Base-by-base conservation (phyloP, 306 rosid species). In the Cicer cuneatum region DNA sequence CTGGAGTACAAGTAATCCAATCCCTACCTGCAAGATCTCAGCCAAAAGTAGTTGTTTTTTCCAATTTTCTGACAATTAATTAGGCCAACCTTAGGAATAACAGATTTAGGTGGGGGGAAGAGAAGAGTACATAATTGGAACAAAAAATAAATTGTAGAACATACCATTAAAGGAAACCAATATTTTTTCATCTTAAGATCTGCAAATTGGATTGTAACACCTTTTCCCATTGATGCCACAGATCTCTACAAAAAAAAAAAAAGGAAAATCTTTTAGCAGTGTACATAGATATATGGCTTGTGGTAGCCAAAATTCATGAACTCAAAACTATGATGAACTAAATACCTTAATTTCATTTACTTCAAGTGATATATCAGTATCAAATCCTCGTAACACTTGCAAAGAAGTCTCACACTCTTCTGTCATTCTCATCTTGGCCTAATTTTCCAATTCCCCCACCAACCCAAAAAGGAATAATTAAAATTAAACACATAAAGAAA, bases 141-240 rank as follows among this genome's bases (percentile, higher is more conserved):
- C 37, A 10, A 46, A 77, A 38, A 57, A 13, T 37, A 6, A 13
- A 61, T 18, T 46, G 41, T 15, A 74, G 47, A 19, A 19, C 7
- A 63, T 83, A 88, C 96, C 93, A 66, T 85, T 79, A 90, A 81
- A 48, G 93, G 96, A 74, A 85, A 83, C 90, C 96, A 87, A 65
- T 90, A 88, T 88, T 91, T 87, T 89, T 66, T 90, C 73, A 84
- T 83, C 88, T 77, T 78, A 71, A 90, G 92, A 71, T 90, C 96
- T 19, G 89, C 77, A 82, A 88, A 86, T 21, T 86, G 86, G 49
- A 88, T 82, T 42, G 96, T 42, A 53, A 47, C 78, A 71, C 93
- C 81, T 82, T 74, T 83, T 62, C 81, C 77, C 0, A 86, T 2
- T 56, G 93, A 80, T 76, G 85, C 90, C 43, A 88, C 82, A 48